These are phyloP conservation scores for Oryza glumipatula DNA, from an alignment of 176 grass and related monocot genomes.

Conservation along the genomic window DNA sequence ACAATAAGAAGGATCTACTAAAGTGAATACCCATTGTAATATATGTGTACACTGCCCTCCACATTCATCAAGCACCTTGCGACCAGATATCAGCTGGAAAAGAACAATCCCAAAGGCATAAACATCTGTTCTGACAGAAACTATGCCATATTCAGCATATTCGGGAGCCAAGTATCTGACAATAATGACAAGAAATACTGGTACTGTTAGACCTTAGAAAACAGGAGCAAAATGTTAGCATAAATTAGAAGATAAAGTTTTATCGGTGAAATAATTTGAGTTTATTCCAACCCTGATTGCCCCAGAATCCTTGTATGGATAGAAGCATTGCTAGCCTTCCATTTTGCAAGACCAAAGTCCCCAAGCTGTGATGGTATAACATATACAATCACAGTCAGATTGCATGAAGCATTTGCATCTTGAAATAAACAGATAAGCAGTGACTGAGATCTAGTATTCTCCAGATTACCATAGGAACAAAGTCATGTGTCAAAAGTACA, in stretches of 20 bases:
- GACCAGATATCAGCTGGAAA: conserved; percentile 85
- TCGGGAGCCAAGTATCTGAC: conserved; percentile 67
- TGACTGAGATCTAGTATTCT: background rate
- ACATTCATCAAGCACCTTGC: conserved; percentile 48
- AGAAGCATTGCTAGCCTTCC: conserved; percentile 54
- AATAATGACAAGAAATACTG: conserved; percentile 2
- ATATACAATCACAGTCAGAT: conserved; percentile 24
- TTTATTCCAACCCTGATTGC: conserved; percentile 50
- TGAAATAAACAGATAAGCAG: conserved; percentile 15
- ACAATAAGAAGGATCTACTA: conserved; percentile 7
- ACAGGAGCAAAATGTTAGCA: background rate
- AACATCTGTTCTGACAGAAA: conserved; percentile 75
- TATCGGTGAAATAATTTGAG: conserved; percentile 6
- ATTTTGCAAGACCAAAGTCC: conserved; percentile 81
- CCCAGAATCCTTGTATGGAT: conserved; percentile 67
- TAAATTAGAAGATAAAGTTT: background rate
- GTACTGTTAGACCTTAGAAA: conserved; percentile 30
- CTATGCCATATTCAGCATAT: conserved; percentile 67
- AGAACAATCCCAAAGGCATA: conserved; percentile 80
- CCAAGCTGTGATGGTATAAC: conserved; percentile 51
- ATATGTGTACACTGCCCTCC: conserved; percentile 56
- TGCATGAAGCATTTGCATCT: background rate
- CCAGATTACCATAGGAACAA: conserved; percentile 66
- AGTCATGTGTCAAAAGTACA: conserved; percentile 75
- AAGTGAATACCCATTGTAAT: conserved; percentile 63